Evolutionary conservation across 495 filamentous ascomycete genomes (phyloP), one percentile per base, ranked within the genome.

Genomic region (Jackrogersella minutella): DNA sequence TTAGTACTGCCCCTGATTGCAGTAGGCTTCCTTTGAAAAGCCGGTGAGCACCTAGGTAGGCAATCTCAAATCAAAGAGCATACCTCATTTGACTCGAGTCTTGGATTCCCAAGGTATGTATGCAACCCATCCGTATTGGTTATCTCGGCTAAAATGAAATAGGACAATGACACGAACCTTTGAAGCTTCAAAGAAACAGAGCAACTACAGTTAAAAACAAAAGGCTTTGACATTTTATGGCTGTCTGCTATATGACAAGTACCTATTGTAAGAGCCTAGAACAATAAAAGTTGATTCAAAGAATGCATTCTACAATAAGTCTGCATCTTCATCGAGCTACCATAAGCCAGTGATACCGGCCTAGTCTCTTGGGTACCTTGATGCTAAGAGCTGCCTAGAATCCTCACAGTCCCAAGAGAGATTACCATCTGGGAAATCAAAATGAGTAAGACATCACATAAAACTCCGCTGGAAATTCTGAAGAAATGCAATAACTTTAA

Each of bases 241-340:
- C 34, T 50, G 26, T 7, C 40, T 36, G 49, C 22, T 58, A 2
- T 34, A 8, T 22, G 33, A 2, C 26, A 58, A 22, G 11, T 33
- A n/a, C n/a, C 14, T 19, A 58, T 58, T 58, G 17, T 22, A 21
- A 30, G 7, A 37, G 31, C 0, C 13, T 3, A 22, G 33, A 13
- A 49, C 56, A 59, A 59, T 59, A 6, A 17, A 22, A 31, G 9
- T 19, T 1, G 13, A 14, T 6, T 37, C 19, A 59, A 49, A 59
- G 31, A 1, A 24, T 22, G 1, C 5, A 31, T 5, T 61, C 13
- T 41, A 41, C 37, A 34, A 51, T 52, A 51, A 52, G 36, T 21
- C 16, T 22, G 26, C 19, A n/a, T 22, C 5, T 52, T 31, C 47
- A 17, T 33, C 46, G 26, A 55, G 16, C 26, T 33, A n/a, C n/a